Evolutionary conservation across 2,329 filamentous ascomycete genomes (phyloP), one percentile per base, ranked within the genome.

Genomic region (Cercospora zeae-maydis): DNA sequence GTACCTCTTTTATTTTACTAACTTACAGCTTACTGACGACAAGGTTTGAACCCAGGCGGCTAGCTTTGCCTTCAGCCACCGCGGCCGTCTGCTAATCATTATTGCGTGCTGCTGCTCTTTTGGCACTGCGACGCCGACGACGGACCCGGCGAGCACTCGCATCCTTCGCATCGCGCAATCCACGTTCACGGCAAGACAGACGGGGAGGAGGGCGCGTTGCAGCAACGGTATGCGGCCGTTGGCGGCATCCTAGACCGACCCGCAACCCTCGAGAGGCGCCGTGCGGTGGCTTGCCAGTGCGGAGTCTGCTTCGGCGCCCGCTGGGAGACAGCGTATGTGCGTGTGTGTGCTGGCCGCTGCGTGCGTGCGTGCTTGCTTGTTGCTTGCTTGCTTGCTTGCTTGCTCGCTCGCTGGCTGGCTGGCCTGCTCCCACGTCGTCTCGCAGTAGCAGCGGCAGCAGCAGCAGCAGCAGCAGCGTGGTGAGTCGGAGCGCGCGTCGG

Each of bases 401-500:
- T 21, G 14, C 16, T 14, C 14, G 14, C 34, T 8, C 34, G 34
- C 8, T 36, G 8, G 8, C 34, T 36, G 34, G 8, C 14, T 14
- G 8, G 47, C 30, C 16, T 8, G 47, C 47, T 31, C 47, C 47
- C 30, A 33, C 47, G 47, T 31, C 47, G 14, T 52, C 47, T 14
- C 36, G 11, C 36, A 39, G 11, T 8, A 39, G 11, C 8, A 16
- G 11, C 36, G 8, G 36, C 11, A 16, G 24, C 24, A 27, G 24
- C 24, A 39, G 36, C 11, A 39, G 36, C 36, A 36, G 21, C 21
- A 31, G 31, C 14, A 13, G 53, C 16, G 53, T 27, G 36, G 54
- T 57, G 16, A 24, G 54, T 57, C 14, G 54, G n/a, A 13, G 56
- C 39, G 56, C 56, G 37, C 24, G 55, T n/a, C 37, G 36, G 33